Evolutionary conservation across 305 asterid species (phyloP).

Genomic region (Fraxinus sp.): DNA sequence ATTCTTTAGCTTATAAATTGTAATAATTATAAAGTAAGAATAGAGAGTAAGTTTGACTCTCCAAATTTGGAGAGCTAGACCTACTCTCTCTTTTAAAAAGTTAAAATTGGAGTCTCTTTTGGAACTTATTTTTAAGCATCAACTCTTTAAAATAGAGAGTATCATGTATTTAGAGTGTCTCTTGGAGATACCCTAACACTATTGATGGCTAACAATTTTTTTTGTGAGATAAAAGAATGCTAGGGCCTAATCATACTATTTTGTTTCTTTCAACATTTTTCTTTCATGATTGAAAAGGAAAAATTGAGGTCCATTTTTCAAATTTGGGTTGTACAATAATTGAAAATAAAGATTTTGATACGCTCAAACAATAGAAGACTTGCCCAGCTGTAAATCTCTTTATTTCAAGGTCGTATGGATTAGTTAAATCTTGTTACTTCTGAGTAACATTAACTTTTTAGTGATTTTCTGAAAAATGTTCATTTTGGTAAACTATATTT

Average conservation of each 20-base stretch:
- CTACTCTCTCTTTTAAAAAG: neutral
- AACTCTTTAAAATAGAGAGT: neutral
- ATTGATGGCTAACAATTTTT: neutral
- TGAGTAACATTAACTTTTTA: neutral
- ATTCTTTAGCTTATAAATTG: neutral
- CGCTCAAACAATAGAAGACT: neutral
- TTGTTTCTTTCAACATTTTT: neutral
- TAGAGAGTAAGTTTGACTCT: neutral
- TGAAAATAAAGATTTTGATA: neutral
- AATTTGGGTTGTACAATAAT: conserved; percentile 6
- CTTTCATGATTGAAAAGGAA: neutral
- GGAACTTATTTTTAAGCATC: too few relatives aligned
- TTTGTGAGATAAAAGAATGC: neutral
- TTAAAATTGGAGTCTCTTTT: neutral
- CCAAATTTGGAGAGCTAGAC: neutral
- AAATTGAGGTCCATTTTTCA: neutral
- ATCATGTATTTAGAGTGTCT: neutral
- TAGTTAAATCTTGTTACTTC: neutral
- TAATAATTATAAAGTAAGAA: too few relatives aligned
- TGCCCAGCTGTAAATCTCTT: neutral
- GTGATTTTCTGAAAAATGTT: neutral
- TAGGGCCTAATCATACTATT: neutral
- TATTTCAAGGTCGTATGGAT: neutral
- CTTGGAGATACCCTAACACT: neutral
- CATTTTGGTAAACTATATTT: neutral